Evolutionary conservation across 225 moss, liverwort and hornwort species (phyloP), one percentile per base, ranked within the genome.

Genomic region (Polytrichum formosum): DNA sequence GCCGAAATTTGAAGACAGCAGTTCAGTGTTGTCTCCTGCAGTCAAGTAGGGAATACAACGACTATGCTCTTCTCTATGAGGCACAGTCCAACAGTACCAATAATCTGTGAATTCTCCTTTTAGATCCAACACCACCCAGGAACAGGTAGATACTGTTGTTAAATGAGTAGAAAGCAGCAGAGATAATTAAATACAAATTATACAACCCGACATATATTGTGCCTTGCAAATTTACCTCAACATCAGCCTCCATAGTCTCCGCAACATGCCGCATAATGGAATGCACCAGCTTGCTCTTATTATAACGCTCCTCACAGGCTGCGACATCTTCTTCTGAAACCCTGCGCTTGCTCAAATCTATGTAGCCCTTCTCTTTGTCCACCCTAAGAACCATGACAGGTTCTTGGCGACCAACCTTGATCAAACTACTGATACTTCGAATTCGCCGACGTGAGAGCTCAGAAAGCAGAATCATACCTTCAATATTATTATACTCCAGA

Each of bases 331-430:
- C 96, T 76, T 96, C 93, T 8, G 93, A 96, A 66, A 93, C 93
- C 75, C 93, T 88, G 67, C 96, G 96, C 85, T 96, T 93, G 79
- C 93, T 96, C 72, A 96, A 85, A 87, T 96, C 96, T 53, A 93
- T 96, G 78, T 93, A 96, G 3, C 93, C 96, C 63, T 96, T 93
- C 66, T 96, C 96, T 71, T 93, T 90, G 73, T 96, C 96, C 69
- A 96, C 96, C 79, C 96, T 87, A 5, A 93, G 93, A 29, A 96
- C 93, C 96, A 96, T 93, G 18, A 96, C 93, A 18, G 96, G 93
- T 77, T 96, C 93, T 64, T 93, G 96, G 70, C 93, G 90, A 37
- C 96, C 96, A 13, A 96, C 96, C 89, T 96, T 93, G 79, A 93
- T 96, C 59, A 93, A 79, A 77, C 96, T 93, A 77, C 93, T 96